Evolutionary conservation across 75 land plant species (phyloP), one percentile per base, ranked within the genome.

Genomic region (Isoetes taiwanensis): DNA sequence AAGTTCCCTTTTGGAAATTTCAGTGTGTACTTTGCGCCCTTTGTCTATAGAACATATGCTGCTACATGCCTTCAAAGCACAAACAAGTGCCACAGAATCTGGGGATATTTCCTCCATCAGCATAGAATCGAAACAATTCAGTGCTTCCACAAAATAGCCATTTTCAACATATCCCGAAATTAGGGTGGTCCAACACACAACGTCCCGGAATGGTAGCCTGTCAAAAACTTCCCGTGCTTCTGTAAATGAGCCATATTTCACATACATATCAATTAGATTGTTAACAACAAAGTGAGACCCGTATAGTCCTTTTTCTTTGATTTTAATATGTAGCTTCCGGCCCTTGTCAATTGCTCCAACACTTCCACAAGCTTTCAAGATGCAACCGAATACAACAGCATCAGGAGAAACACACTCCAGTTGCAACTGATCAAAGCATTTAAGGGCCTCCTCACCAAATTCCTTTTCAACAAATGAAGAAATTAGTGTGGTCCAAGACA

Each of bases 401-500:
- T 76, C 73, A 23, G 69, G 73, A 11, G 65, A 59, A 24, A 48
- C 29, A 30, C 61, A 64, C 30, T 65, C 52, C 11, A 41, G 31
- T 33, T 46, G 16, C 78, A 75, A 70, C 3, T 8, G 10, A 32
- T 23, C 1, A 0, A 75, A 32, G 2, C 70, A 25, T 14, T 27
- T 62, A 43, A 61, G 2, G 1, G 65, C 65, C 20, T 37, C 25
- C 19, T 56, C 64, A 25, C 3, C 8, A 8, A 9, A 28, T 11
- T 43, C 57, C 25, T 52, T 34, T 0, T 19, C 6, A 41, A 57
- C 73, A 62, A 65, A 70, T 1, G 56, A 72, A 1, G 73, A 29
- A 17, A 75, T 60, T 50, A 75, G 43, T 1, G 73, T 56, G 58
- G 65, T 75, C 68, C 69, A 70, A 1, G 71, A 34, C 1, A 61